Evolutionary conservation across 352 stramenopile genomes (phyloP).

Genomic region (Phytopythium sindhum): DNA sequence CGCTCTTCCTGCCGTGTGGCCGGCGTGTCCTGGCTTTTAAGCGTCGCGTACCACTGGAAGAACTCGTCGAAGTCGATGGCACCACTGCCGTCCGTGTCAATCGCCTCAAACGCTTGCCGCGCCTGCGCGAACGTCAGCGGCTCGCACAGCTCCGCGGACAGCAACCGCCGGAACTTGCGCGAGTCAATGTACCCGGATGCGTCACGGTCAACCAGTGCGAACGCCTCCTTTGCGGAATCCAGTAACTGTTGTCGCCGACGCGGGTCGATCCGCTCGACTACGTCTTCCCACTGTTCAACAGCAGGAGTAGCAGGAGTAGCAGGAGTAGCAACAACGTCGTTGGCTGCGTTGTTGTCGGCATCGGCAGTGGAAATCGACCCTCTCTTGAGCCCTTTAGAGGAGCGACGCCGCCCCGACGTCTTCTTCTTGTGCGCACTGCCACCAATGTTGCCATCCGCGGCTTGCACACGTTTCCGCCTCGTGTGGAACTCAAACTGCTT

Average conservation of each 20-base stretch:
- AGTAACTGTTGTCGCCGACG: constrained; percentile 32
- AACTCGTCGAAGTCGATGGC: constrained; percentile 51
- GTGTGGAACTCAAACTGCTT: constrained; percentile 38
- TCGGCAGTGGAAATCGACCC: neutral
- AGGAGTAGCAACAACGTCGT: neutral
- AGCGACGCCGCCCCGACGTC: neutral
- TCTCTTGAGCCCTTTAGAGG: neutral
- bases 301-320: neutral
- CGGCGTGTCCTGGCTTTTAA: constrained; percentile 48
- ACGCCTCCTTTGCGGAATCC: constrained; percentile 25
- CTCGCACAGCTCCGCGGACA: constrained; percentile 35
- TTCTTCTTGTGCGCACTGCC: neutral
- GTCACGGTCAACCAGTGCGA: constrained; percentile 30
- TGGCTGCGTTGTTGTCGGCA: neutral
- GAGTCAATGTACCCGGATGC: constrained; percentile 33
- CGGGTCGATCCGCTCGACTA: constrained; percentile 37
- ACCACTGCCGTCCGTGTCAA: constrained; percentile 35
- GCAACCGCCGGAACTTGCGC: constrained; percentile 31
- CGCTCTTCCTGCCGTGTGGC: constrained; percentile 30
- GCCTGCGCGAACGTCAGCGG: constrained; percentile 28
- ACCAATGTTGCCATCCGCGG: neutral
- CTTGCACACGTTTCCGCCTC: constrained; percentile 11
- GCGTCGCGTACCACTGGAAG: constrained; percentile 42
- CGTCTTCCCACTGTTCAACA: constrained; percentile 20
- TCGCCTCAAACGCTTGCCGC: constrained; percentile 26